Evolutionary conservation across 169 alveolate species (phyloP), one percentile per base, ranked within the genome.

Genomic region (Plasmodium relictum): DNA sequence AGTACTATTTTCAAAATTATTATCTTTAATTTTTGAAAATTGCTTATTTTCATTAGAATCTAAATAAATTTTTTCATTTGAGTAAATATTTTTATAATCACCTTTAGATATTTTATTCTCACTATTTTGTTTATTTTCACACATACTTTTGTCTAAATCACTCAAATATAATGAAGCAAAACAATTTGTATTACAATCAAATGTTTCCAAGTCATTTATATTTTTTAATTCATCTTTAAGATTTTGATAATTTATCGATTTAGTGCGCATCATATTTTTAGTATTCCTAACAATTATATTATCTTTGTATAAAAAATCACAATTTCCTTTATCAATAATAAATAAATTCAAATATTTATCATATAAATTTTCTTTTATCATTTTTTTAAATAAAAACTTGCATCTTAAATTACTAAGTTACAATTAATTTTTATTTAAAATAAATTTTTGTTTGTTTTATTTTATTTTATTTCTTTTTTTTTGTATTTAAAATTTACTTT

Each of bases 211-310:
- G 6, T 56, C 5, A 56, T 6, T 56, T 56, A 14, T 18, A 22
- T 18, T 70, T 48, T 50, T 37, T 6, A 22, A 14, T n/a, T 22
- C 42, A 2, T 58, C 68, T 12, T 70, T 70, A 14, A 7, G 44
- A 6, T 14, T 48, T 42, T 22, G 26, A 20, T 70, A 70, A 56
- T 70, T 44, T 45, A 48, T 22, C 4, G 83, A 70, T 10, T 50
- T 16, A 24, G 83, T 70, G 0, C 48, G 54, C 16, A 65, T 45
- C 83, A 50, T 50, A 50, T 12, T 39, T 70, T 50, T 48, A 16
- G 39, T 8, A n/a, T 22, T 50, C 12, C 83, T 70, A 20, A 18
- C 22, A 5, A 70, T 16, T 42, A n/a, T 20, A 14, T 18, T 50
- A 10, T 70, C 66, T 44, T 69, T 69, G 14, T 42, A 42, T 44